Conservation (phyloP, 371 early-diverging fungal species). For the Mortierella sp. region DNA sequence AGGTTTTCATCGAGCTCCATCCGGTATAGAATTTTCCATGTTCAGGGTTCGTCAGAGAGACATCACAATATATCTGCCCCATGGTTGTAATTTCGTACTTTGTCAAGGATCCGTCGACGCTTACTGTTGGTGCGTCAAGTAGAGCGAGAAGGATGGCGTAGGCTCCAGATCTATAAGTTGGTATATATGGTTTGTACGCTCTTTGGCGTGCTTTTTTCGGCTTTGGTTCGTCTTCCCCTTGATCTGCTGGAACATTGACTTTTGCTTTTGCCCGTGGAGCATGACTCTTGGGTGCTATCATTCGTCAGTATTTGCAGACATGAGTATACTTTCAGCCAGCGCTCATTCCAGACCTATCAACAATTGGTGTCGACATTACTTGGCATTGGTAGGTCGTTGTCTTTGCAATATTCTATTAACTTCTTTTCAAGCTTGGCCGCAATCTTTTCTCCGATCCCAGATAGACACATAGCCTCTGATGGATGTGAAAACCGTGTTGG, state of each 20-base stretch:
- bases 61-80: constrained; percentile 75
- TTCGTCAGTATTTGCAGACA: neutral
- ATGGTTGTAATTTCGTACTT: constrained; percentile 70
- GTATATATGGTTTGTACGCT: constrained; percentile 74
- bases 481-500: constrained; percentile 68
- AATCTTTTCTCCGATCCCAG: constrained; percentile 75
- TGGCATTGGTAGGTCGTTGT: constrained; percentile 67
- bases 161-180: constrained; percentile 83
- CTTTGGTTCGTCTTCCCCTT: constrained; percentile 16
- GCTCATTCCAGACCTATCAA: neutral
- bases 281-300: constrained; percentile 3
- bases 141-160: constrained; percentile 91
- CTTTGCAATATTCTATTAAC: constrained; percentile 66
- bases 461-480: constrained; percentile 63
- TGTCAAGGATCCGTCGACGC: constrained; percentile 54
- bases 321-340: neutral
- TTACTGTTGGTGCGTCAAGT: constrained; percentile 52
- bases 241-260: neutral
- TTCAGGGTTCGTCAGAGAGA: constrained; percentile 74
- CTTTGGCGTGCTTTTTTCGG: constrained; percentile 24
- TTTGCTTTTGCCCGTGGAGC: neutral
- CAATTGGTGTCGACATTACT: constrained; percentile 26
- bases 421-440: constrained; percentile 70
- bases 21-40: constrained; percentile 73
- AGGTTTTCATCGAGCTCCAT: constrained; percentile 83